Evolutionary conservation across 164 flowering plant genomes (phyloP).

Genomic region (Magnolia officinalis): DNA sequence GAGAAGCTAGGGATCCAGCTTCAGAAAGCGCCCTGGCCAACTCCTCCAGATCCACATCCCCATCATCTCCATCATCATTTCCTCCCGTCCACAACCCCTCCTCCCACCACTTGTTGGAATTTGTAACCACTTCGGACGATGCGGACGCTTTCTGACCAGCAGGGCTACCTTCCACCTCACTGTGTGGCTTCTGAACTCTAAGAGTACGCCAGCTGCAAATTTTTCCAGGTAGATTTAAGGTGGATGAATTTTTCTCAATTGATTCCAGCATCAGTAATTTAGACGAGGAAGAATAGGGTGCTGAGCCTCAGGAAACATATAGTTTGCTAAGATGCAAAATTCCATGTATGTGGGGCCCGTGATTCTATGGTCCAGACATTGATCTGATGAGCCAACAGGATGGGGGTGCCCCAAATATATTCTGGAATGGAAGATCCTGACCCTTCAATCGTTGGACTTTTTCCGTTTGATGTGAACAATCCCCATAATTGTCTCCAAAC

Average conservation of each 20-base stretch:
- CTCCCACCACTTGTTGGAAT: conserved; percentile 24
- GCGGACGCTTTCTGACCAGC: conserved; percentile 16
- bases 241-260: neutral
- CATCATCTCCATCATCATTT: conserved; percentile 28
- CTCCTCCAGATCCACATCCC: conserved; percentile 48
- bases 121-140: conserved; percentile 21
- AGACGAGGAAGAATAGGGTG: neutral
- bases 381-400: neutral
- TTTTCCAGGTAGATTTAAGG: neutral
- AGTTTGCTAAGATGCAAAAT: neutral
- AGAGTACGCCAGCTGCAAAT: conserved; percentile 74
- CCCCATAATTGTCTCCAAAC: no score
- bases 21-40: conserved; percentile 57
- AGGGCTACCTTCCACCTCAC: conserved; percentile 19
- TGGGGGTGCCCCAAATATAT: neutral
- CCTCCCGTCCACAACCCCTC: conserved; percentile 20
- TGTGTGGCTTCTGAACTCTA: conserved; percentile 55
- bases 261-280: neutral
- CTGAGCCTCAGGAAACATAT: neutral
- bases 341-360: neutral
- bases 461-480: no score
- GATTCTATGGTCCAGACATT: neutral
- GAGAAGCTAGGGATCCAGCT: conserved; percentile 48
- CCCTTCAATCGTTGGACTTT: no score
- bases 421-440: neutral